Evolutionary conservation across 1,139 yeast genomes (phyloP).

Genomic region (Saccharomyces hybrid): DNA sequence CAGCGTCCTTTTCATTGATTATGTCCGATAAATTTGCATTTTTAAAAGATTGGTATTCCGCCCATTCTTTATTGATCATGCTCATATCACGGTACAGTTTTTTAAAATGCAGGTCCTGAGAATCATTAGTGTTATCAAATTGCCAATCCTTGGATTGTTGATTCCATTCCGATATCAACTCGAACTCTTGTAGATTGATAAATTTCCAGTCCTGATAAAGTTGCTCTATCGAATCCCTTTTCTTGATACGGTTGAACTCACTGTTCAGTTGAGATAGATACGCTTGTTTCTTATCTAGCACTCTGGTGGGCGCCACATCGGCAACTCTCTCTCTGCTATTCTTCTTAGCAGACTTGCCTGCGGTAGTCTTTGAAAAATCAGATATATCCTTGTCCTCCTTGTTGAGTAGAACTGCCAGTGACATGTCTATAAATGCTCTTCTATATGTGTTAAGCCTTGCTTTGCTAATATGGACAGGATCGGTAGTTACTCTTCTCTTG

Average conservation of each 20-base stretch:
- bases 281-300: neutral
- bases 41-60: constrained; percentile 15
- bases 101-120: constrained; percentile 12
- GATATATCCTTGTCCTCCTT: constrained; percentile 17
- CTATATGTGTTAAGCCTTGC: neutral
- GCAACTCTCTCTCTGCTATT: constrained; percentile 2
- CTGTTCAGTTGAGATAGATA: constrained; percentile 18
- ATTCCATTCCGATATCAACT: constrained; percentile 31
- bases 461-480: neutral
- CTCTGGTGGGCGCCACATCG: neutral
- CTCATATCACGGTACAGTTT: constrained; percentile 16
- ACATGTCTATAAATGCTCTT: constrained; percentile 12
- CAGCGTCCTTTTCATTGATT: constrained; percentile 9
- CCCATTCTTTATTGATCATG: constrained; percentile 16
- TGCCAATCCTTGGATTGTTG: constrained; percentile 25
- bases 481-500: neutral
- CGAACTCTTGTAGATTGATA: constrained; percentile 30
- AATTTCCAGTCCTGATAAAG: constrained; percentile 31
- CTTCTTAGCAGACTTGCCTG: constrained; percentile 1
- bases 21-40: constrained; percentile 8
- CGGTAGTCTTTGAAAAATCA: neutral
- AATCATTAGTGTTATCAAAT: constrained; percentile 4
- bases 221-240: constrained; percentile 23
- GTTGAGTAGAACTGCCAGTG: constrained; percentile 24
- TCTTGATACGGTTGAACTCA: constrained; percentile 16